Percentiles rank a stretch among this genome's conserved stretches.
Evolutionary conservation across 345 rosid genomes (phyloP).

Genomic region (Excoecaria agallocha): DNA sequence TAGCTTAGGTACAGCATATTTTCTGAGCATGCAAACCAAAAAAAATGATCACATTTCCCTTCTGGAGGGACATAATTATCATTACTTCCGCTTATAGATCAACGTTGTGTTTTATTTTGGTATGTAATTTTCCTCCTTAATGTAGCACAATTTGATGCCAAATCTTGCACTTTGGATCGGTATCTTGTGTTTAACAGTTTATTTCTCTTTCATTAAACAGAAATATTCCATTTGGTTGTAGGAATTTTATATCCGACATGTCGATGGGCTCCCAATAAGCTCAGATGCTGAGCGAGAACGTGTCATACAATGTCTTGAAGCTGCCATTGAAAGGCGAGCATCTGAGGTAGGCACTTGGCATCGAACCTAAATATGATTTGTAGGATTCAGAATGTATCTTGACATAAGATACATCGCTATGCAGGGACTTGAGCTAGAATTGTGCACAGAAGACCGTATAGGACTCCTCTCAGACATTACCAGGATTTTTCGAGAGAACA

Average conservation of each 20-base stretch:
- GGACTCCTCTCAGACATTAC: constrained; percentile 60
- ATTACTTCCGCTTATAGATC: neutral
- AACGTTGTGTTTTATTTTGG: constrained; percentile 1
- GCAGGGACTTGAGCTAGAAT: constrained; percentile 55
- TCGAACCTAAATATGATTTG: neutral
- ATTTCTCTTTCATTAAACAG: constrained; percentile 12
- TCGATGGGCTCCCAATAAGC: constrained; percentile 54
- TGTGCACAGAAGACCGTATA: constrained; percentile 45
- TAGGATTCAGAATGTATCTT: neutral
- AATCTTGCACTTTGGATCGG: neutral
- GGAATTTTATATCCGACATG: constrained; percentile 66
- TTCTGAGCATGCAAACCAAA: neutral
- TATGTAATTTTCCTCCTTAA: constrained; percentile 13
- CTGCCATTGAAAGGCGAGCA: constrained; percentile 58
- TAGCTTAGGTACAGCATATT: neutral
- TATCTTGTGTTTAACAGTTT: neutral
- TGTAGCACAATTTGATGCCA: constrained; percentile 4
- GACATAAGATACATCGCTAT: neutral
- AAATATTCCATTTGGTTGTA: constrained; percentile 26
- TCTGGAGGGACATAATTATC: neutral
- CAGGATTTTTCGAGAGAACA: constrained; percentile 53
- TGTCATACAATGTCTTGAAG: constrained; percentile 50
- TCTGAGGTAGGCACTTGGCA: constrained; percentile 28
- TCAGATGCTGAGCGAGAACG: constrained; percentile 60
- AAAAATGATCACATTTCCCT: neutral